Conservation (phyloP, 176 grass and related monocot genomes). For the Oryza glumipatula region DNA sequence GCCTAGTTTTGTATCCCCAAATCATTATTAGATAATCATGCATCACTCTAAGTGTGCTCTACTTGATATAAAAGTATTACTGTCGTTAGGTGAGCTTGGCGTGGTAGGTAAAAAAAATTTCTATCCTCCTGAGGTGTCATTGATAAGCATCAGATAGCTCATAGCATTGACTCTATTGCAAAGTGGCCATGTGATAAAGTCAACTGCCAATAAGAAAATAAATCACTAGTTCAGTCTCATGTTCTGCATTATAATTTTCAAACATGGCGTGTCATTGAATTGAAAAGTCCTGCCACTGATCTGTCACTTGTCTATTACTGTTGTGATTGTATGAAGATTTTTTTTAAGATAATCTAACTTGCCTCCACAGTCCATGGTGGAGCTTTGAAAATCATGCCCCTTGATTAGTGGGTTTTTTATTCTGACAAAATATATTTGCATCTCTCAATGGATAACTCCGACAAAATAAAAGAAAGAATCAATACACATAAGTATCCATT, state of each 20-base stretch:
- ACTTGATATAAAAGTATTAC: neutral
- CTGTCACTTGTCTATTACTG: neutral
- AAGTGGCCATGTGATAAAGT: constrained; percentile 41
- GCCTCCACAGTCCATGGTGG: neutral
- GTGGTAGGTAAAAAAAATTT: neutral
- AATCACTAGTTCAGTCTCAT: neutral
- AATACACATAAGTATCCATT: no score
- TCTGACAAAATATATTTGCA: no score
- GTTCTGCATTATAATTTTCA: constrained; percentile 28
- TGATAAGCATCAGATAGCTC: constrained; percentile 17
- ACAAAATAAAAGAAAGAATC: no score
- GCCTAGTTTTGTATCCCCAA: neutral
- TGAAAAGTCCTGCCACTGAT: neutral
- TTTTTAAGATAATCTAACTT: neutral
- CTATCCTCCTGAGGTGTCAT: constrained; percentile 9
- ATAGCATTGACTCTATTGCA: constrained; percentile 30
- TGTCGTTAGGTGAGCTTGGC: constrained; percentile 14
- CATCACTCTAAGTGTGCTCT: no score
- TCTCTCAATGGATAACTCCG: no score
- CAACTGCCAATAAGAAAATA: constrained; percentile 32
- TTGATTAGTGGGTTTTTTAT: neutral
- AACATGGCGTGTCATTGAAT: constrained; percentile 11
- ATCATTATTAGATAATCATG: neutral
- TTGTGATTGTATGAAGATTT: neutral
- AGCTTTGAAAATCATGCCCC: neutral